phyloP scores from a whole-genome alignment of 805 yeast species.

The Maudiozyma pseudohumilis region DNA sequence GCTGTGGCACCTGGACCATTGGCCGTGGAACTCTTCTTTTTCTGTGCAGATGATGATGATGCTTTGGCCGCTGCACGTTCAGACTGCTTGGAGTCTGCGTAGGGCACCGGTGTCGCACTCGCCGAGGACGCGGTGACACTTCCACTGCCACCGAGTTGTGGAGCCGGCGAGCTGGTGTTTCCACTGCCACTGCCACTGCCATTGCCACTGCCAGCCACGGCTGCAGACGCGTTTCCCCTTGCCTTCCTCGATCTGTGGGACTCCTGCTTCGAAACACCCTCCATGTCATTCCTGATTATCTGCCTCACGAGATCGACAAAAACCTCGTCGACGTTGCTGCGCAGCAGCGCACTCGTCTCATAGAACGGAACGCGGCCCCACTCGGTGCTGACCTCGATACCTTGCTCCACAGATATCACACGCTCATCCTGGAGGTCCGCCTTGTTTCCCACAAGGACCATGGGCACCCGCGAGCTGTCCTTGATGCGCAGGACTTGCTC shows the following conservation, averaged over 20 bases:
- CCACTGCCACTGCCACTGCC: background rate
- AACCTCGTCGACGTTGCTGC: constrained; percentile 83
- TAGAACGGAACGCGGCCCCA: constrained; percentile 91
- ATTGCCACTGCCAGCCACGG: background rate
- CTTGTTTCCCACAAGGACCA: constrained; percentile 86
- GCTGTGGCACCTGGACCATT: background rate
- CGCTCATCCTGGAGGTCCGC: constrained; percentile 74
- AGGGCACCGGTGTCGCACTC: too few relatives aligned
- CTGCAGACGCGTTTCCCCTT: too few relatives aligned
- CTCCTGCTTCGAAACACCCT: constrained; percentile 10
- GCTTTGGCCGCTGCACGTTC: too few relatives aligned
- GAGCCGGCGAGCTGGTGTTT: too few relatives aligned
- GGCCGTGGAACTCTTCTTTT: background rate
- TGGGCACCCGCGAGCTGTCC: constrained; percentile 65
- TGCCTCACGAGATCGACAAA: constrained; percentile 84
- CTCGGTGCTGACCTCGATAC: constrained; percentile 67
- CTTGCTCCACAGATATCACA: constrained; percentile 69
- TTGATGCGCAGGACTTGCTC: constrained; percentile 81
- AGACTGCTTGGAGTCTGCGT: too few relatives aligned
- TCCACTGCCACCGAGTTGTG: too few relatives aligned
- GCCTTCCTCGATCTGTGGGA: constrained; percentile 9
- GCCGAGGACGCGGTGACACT: too few relatives aligned
- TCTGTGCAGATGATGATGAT: background rate
- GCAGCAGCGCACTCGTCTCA: constrained; percentile 87
- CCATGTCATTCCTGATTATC: constrained; percentile 40